These are phyloP conservation scores for Posidonia australis DNA, from an alignment of 106 monocot species.

Conservation along the genomic window DNA sequence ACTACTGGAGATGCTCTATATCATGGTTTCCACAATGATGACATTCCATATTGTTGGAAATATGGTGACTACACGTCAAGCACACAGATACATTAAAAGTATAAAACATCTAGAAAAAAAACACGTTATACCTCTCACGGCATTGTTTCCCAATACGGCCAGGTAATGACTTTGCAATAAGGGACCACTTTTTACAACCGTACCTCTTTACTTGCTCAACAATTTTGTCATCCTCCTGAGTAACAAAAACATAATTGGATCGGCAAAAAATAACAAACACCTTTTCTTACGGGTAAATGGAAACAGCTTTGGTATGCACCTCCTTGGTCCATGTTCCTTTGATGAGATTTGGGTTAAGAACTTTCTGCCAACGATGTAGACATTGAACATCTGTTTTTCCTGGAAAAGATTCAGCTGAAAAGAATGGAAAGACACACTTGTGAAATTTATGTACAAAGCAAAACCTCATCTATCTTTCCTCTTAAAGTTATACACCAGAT, in stretches of 20 bases:
- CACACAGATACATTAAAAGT: background rate
- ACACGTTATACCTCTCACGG: slow-evolving; percentile 33
- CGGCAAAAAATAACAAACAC: background rate
- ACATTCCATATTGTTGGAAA: too few relatives aligned
- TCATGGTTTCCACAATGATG: too few relatives aligned
- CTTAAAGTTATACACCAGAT: too few relatives aligned
- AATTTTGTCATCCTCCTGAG: slow-evolving; percentile 42
- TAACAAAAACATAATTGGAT: background rate
- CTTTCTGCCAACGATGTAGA: slow-evolving; percentile 66
- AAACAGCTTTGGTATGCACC: slow-evolving; percentile 1
- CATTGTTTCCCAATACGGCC: slow-evolving; percentile 56
- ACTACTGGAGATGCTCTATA: too few relatives aligned
- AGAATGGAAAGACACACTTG: background rate
- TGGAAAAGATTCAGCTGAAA: slow-evolving; percentile 75
- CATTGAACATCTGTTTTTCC: slow-evolving; percentile 82
- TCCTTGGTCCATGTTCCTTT: slow-evolving; percentile 17
- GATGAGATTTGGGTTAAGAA: slow-evolving; percentile 10
- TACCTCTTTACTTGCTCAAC: slow-evolving; percentile 18
- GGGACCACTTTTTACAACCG: slow-evolving; percentile 47
- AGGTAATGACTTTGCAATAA: slow-evolving; percentile 29
- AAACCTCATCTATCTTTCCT: too few relatives aligned
- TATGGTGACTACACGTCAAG: too few relatives aligned
- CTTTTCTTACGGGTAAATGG: background rate
- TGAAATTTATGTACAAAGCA: background rate
- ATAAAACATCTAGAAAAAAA: background rate